phyloP scores from a whole-genome alignment of 2,329 filamentous ascomycete species.

The Penicillium paneum region DNA sequence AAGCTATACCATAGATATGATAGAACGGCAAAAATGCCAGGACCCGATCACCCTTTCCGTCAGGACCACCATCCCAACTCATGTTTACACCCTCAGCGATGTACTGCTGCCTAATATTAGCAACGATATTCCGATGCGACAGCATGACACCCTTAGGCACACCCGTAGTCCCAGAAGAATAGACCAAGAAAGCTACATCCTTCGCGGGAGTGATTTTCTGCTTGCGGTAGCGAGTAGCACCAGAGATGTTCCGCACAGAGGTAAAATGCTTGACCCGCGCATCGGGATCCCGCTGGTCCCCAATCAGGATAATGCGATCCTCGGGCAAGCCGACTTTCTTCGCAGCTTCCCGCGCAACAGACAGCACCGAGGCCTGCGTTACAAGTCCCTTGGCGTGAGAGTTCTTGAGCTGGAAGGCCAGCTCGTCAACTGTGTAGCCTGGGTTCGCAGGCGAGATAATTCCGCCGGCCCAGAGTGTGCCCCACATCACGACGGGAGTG shows the following conservation, averaged over 20 bases:
- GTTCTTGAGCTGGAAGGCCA: conserved; percentile 79
- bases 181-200: conserved; percentile 81
- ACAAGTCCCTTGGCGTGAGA: conserved; percentile 70
- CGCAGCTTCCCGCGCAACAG: conserved; percentile 65
- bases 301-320: conserved; percentile 72
- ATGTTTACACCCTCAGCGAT: conserved; percentile 56
- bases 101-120: conserved; percentile 63
- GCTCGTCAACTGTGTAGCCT: conserved; percentile 76
- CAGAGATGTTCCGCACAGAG: conserved; percentile 62
- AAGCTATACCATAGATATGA: conserved; percentile 72
- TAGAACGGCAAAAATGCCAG: conserved; percentile 84
- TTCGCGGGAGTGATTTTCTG: conserved; percentile 63
- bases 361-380: conserved; percentile 67
- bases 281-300: conserved; percentile 56
- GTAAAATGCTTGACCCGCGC: conserved; percentile 68
- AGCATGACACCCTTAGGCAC: conserved; percentile 89
- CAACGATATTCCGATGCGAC: conserved; percentile 75
- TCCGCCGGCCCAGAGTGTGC: conserved; percentile 78
- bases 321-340: conserved; percentile 65
- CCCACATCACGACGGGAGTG: conserved; percentile 72
- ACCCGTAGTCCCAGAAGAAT: conserved; percentile 86
- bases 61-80: conserved; percentile 55
- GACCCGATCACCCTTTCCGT: conserved; percentile 66
- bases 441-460: conserved; percentile 84
- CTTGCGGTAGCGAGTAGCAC: conserved; percentile 57